Base-by-base conservation (phyloP, 306 rosid species). In the Quillaja saponaria region DNA sequence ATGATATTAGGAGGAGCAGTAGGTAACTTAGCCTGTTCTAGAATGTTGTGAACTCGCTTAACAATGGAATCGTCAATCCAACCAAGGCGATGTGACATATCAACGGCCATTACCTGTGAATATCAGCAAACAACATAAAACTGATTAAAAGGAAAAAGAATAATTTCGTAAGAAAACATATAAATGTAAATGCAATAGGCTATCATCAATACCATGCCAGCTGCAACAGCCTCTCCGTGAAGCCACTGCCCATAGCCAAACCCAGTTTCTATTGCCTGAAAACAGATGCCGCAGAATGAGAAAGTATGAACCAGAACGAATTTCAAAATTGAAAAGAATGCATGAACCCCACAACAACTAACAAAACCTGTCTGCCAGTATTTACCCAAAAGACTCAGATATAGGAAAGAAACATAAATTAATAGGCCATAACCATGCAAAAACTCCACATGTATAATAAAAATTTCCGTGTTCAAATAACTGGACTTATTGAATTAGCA, bases 191-290 rank as follows among this genome's bases (percentile, higher is more conserved):
- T 48, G 49, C 35, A 59, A 25, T 25, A 25, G 31, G 31, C 31
- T 25, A 25, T 25, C 31, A 25, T 39, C 44, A 39, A 46, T 87
- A 87, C 99, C 95, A 5, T 89, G 81, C 96, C 99, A 59, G 90
- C 95, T 31, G 97, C 97, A 83, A 94, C 91, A 66, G 96, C 99
- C 82, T 94, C 99, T 69, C 99, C 99, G 46, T 89, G 99, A 72
- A 94, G 89, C 97, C 99, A 94, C 72, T 85, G 76, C 19, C 99
- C 97, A 62, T 94, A 83, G 80, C 99, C 97, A 20, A 80, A 61
- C 18, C 87, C 88, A 50, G 86, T 89, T 80, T 94, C 97, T 71
- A 87, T 94, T 47, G 97, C 99, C 99, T 89, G 62, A 63, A 69
- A 65, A 17, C 58, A 34, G 66, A 77, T 35, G 44, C 38, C 75